Percentiles rank a stretch among this genome's conserved stretches.
Conservation (phyloP, 2,329 filamentous ascomycete species). For the Sordariomycetes sp. region DNA sequence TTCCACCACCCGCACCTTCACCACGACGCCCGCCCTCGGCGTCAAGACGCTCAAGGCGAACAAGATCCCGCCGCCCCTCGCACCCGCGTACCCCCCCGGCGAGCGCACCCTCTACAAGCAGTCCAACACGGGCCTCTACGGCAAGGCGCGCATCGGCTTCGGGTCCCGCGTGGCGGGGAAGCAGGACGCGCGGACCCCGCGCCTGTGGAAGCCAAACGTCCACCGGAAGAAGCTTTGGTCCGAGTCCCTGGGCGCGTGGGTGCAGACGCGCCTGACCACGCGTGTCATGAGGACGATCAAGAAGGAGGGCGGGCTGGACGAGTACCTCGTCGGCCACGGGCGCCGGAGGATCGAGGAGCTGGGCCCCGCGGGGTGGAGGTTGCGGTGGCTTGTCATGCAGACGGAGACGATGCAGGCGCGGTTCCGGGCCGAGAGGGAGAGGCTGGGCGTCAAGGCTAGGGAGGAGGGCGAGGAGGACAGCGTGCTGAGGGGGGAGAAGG, state of each 20-base stretch:
- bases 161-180: slow-evolving; percentile 63
- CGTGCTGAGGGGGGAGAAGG: slow-evolving; percentile 17
- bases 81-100: slow-evolving; percentile 62
- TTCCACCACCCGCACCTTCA: slow-evolving; percentile 13
- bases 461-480: slow-evolving; percentile 15
- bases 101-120: slow-evolving; percentile 63
- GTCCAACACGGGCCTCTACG: slow-evolving; percentile 64
- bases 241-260: slow-evolving; percentile 42
- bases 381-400: slow-evolving; percentile 85
- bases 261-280: slow-evolving; percentile 57
- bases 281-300: slow-evolving; percentile 63
- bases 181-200: slow-evolving; percentile 56
- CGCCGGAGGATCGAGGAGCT: slow-evolving; percentile 69
- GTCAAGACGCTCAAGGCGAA: slow-evolving; percentile 27
- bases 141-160: slow-evolving; percentile 56
- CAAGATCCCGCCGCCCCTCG: slow-evolving; percentile 31
- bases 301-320: slow-evolving; percentile 78
- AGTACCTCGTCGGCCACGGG: slow-evolving; percentile 78
- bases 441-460: slow-evolving; percentile 43
- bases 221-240: slow-evolving; percentile 56
- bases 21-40: slow-evolving; percentile 18
- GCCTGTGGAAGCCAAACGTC: slow-evolving; percentile 66
- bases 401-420: slow-evolving; percentile 49
- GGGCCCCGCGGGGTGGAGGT: slow-evolving; percentile 77
- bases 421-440: slow-evolving; percentile 51